These are phyloP conservation scores for Cyberlindnera xishuangbannaensis DNA, from an alignment of 805 yeast genomes.

Conservation along the genomic window DNA sequence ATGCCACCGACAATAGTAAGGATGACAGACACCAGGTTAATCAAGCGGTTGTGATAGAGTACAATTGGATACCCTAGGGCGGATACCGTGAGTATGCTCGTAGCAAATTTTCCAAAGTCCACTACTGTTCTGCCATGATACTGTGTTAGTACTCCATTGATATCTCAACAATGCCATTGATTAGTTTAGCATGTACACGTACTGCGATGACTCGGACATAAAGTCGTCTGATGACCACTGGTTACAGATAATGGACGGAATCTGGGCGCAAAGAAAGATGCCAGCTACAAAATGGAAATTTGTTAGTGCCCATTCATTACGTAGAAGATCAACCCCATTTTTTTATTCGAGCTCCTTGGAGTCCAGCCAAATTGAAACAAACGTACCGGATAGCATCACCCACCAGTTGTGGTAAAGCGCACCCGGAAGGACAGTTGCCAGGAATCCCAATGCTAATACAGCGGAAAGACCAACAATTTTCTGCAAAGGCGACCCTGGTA, in stretches of 20 bases:
- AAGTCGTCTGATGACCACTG: slow-evolving; percentile 46
- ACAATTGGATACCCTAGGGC: slow-evolving; percentile 59
- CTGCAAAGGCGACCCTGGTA: slow-evolving; percentile 60
- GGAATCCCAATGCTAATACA: slow-evolving; percentile 71
- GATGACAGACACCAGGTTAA: slow-evolving; percentile 49
- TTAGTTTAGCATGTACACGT: slow-evolving; percentile 13
- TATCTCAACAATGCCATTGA: background rate
- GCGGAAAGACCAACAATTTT: slow-evolving; percentile 70
- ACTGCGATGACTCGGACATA: slow-evolving; percentile 40
- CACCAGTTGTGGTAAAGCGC: slow-evolving; percentile 75
- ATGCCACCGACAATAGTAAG: slow-evolving; percentile 66
- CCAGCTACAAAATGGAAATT: too few relatives aligned
- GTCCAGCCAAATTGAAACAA: background rate
- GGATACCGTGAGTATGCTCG: slow-evolving; percentile 58
- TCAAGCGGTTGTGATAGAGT: slow-evolving; percentile 56
- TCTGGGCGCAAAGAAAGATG: slow-evolving; percentile 48
- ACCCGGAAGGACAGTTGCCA: slow-evolving; percentile 68
- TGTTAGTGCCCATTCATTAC: too few relatives aligned
- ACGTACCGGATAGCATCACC: slow-evolving; percentile 55
- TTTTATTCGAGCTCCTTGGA: too few relatives aligned
- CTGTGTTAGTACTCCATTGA: background rate
- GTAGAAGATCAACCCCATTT: too few relatives aligned
- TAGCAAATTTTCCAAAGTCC: slow-evolving; percentile 63
- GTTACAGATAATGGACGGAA: slow-evolving; percentile 50
- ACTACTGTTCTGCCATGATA: slow-evolving; percentile 35